Conservation (phyloP, 2,329 filamentous ascomycete genomes). For the Stagonosporopsis vannaccii region DNA sequence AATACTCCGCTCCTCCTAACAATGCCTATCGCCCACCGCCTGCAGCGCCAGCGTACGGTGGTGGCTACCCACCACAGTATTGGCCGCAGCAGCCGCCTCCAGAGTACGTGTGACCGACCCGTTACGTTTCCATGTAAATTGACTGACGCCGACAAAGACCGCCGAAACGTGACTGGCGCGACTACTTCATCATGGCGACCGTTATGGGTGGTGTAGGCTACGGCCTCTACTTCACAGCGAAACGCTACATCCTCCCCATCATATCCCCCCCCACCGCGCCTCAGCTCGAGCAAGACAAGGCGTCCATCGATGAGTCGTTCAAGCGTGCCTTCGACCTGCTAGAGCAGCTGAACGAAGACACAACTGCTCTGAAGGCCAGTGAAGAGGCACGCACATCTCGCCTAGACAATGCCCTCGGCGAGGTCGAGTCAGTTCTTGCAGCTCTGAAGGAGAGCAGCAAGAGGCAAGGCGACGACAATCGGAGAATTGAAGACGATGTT, state of each 20-base stretch:
- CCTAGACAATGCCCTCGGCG: conserved; percentile 79
- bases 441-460: conserved; percentile 83
- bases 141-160: conserved; percentile 45
- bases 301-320: conserved; percentile 90
- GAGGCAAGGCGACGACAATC: conserved; percentile 85
- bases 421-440: conserved; percentile 82
- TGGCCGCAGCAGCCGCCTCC: conserved; percentile 62
- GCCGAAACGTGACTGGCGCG: conserved; percentile 90
- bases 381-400: conserved; percentile 85
- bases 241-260: conserved; percentile 90
- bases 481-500: conserved; percentile 86
- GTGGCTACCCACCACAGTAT: conserved; percentile 59
- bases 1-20: conserved; percentile 51
- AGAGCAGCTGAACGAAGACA: conserved; percentile 91
- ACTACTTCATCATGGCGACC: conserved; percentile 99
- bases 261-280: conserved; percentile 93
- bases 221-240: conserved; percentile 81
- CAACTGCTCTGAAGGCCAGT: conserved; percentile 82
- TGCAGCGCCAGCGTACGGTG: conserved; percentile 58
- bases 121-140: neutral
- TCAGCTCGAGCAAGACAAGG: conserved; percentile 92
- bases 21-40: conserved; percentile 57
- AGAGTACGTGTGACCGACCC: conserved; percentile 51
- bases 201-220: conserved; percentile 90
- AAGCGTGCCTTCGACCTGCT: conserved; percentile 89